Evolutionary conservation across 2,329 filamentous ascomycete species (phyloP), one percentile per base, ranked within the genome.

Genomic region (Aspergillus sp.): DNA sequence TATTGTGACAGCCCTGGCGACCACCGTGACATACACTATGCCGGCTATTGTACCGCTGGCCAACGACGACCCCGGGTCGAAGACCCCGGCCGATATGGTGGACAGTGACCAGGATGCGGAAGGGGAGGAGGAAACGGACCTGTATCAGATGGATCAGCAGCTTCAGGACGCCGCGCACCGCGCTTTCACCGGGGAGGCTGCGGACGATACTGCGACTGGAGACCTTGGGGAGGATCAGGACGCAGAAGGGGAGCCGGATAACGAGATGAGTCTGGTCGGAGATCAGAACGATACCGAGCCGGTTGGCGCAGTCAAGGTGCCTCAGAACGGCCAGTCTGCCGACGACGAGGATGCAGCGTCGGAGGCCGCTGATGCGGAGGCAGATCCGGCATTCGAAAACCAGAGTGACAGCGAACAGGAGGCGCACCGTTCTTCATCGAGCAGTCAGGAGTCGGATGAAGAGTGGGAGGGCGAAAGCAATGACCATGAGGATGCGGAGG

Each of bases 401-500:
- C 70, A 74, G 25, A 75, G 75, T 62, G 72, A 73, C 30, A 72
- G 70, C 49, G 77, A 81, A 17, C 73, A 78, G 60, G 76, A 75
- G 58, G 76, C 75, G 17, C 77, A 74, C 23, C 68, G 72, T 57
- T 66, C 73, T 47, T 70, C 66, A 42, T 73, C 73, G 27, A 81
- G 77, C 55, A 86, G 83, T 38, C 83, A 82, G 8, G 85, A 85
- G 42, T 87, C 84, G 10, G 84, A 87, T 64, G 82, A 83, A 42
- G 79, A 83, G 42, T 80, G 78, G 73, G 80, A 83, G 72, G 82
- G 71, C 10, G 78, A 78, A 61, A 79, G 78, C 59, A 82, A 82
- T 62, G 76, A 73, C 55, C 72, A 66, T 38, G 80, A 81, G 30
- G 79, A 81, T 61, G 77, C 68, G 21, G 78, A 80, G 48, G 75